Evolutionary conservation across 2,329 filamentous ascomycete species (phyloP).

Genomic region (Penicillium sp.): DNA sequence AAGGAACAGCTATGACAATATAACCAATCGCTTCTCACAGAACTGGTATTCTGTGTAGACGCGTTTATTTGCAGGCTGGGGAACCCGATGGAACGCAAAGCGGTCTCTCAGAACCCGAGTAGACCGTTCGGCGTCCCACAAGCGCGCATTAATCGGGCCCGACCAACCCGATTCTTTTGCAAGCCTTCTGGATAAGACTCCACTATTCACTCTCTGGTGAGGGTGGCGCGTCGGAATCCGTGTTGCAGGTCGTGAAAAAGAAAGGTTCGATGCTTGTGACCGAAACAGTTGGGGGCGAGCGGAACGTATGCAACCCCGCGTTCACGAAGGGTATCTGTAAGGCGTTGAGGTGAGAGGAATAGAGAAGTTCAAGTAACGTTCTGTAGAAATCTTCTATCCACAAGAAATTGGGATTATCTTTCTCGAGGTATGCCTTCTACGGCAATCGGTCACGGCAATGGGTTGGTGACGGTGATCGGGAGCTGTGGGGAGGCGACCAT

Average conservation of each 20-base stretch:
- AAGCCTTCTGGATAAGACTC: not conserved
- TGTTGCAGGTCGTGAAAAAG: not conserved
- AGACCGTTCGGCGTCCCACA: constrained; percentile 53
- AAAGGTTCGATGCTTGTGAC: not conserved
- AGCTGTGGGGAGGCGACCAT: constrained; percentile 12
- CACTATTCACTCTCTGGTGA: not conserved
- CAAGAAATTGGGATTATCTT: not conserved
- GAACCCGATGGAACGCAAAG: constrained; percentile 54
- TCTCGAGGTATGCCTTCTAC: not conserved
- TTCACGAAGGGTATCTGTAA: not conserved
- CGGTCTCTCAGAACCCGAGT: constrained; percentile 49
- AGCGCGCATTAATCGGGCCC: constrained; percentile 41
- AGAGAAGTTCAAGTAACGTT: not conserved
- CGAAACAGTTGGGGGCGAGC: constrained; percentile 1
- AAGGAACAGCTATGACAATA: not conserved
- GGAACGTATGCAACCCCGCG: constrained; percentile 16
- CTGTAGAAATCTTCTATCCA: not conserved
- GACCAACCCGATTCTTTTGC: constrained; percentile 18
- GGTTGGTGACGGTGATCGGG: constrained; percentile 7
- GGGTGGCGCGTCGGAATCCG: not conserved
- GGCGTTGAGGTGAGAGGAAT: not conserved
- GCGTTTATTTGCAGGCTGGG: constrained; percentile 37
- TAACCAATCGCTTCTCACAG: constrained; percentile 9
- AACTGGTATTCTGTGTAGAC: not conserved
- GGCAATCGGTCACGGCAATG: constrained; percentile 5